phyloP scores from a whole-genome alignment of 2,329 filamentous ascomycete genomes.

The Colletotrichum scovillei region DNA sequence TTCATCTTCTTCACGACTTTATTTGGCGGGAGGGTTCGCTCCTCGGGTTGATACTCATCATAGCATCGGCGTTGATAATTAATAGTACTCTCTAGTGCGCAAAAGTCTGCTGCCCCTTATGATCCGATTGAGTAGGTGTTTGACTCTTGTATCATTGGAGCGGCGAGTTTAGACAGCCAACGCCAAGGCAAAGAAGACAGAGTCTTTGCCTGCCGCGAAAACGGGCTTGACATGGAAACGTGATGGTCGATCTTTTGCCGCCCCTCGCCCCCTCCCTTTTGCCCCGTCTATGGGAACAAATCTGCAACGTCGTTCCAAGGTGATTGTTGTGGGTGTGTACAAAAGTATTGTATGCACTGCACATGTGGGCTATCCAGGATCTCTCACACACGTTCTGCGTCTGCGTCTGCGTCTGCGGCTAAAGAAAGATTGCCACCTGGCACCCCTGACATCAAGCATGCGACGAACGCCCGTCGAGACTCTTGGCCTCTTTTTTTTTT shows the following conservation, averaged over 20 bases:
- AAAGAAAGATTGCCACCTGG: not conserved
- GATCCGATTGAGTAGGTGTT: no score
- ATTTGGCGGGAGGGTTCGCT: constrained; percentile 19
- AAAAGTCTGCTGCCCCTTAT: no score
- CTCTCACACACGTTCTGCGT: not conserved
- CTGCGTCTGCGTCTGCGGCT: not conserved
- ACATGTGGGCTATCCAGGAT: not conserved
- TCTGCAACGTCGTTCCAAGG: not conserved
- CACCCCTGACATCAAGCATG: not conserved
- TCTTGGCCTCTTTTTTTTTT: no score
- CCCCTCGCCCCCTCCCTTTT: not conserved
- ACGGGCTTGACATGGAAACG: not conserved
- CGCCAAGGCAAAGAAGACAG: not conserved
- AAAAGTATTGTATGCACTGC: not conserved
- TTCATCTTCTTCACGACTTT: constrained; percentile 15
- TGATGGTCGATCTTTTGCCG: not conserved
- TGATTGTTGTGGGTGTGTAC: no score
- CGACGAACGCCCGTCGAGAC: not conserved
- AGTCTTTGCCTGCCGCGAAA: not conserved
- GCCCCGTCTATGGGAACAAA: not conserved
- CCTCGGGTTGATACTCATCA: constrained; percentile 30
- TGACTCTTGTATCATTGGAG: no score
- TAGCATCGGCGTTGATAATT: constrained; percentile 34
- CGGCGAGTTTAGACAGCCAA: no score
- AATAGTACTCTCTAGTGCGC: not conserved